phyloP scores from a whole-genome alignment of 176 grass and related monocot species.

The Cymbopogon citratus region DNA sequence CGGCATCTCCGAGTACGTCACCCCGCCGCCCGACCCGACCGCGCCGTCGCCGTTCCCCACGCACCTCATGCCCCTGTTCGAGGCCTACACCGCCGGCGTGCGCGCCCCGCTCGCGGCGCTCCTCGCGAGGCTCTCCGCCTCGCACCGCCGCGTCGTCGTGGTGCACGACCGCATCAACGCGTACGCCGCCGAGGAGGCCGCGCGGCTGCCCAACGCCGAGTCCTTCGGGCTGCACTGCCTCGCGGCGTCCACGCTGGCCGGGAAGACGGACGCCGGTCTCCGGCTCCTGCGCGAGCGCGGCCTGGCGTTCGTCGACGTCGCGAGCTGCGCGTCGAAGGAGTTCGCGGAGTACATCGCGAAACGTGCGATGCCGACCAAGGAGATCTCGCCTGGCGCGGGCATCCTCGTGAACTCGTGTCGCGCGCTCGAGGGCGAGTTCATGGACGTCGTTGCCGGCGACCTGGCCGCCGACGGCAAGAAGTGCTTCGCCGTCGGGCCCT shows the following conservation, averaged over 20 bases:
- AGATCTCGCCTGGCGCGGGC: not conserved
- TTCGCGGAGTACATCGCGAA: not conserved
- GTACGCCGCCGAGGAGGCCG: constrained; percentile 36
- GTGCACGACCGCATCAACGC: constrained; percentile 32
- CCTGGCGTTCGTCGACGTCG: not conserved
- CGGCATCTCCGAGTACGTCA: constrained; percentile 28
- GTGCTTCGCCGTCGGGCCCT: constrained; percentile 40
- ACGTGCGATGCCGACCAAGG: not conserved
- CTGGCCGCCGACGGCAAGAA: constrained; percentile 14
- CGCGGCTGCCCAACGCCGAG: constrained; percentile 43
- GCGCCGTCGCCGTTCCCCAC: constrained; percentile 28
- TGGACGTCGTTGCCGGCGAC: constrained; percentile 15
- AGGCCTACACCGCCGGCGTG: constrained; percentile 23
- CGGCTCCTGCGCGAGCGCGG: not conserved
- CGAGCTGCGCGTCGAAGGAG: not conserved
- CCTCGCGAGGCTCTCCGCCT: constrained; percentile 23
- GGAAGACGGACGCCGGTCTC: not conserved
- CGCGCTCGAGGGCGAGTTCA: constrained; percentile 46
- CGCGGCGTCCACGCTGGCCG: constrained; percentile 1
- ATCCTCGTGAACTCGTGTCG: constrained; percentile 32
- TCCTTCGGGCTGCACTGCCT: constrained; percentile 32
- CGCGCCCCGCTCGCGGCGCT: constrained; percentile 26
- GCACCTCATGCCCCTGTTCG: constrained; percentile 36
- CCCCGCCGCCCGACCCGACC: constrained; percentile 26
- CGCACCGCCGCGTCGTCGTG: constrained; percentile 36